Conservation (phyloP, 2,329 filamentous ascomycete genomes). For the Phoma sp. region DNA sequence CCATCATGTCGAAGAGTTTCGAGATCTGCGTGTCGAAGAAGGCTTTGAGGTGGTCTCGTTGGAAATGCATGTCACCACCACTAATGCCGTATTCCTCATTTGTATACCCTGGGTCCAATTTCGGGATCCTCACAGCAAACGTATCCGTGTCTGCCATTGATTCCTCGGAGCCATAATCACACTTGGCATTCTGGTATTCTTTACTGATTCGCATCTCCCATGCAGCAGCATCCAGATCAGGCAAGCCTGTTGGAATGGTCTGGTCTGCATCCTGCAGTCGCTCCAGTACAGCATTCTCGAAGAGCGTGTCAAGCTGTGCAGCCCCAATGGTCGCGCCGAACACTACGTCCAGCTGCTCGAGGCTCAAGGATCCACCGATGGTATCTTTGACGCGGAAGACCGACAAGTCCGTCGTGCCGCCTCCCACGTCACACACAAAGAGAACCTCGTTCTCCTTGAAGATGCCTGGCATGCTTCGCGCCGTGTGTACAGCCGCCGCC, state of each 20-base stretch:
- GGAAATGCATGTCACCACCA: conserved; percentile 45
- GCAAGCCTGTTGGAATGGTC: conserved; percentile 20
- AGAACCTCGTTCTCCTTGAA: conserved; percentile 49
- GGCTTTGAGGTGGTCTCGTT: conserved; percentile 38
- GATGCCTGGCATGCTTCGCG: conserved; percentile 21
- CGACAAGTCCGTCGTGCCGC: conserved; percentile 55
- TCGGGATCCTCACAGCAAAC: too few relatives aligned
- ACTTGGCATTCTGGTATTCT: conserved; percentile 51
- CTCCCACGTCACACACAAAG: conserved; percentile 59
- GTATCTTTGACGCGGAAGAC: conserved; percentile 44
- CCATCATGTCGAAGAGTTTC: conserved; percentile 45
- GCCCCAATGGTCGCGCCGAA: conserved; percentile 48
- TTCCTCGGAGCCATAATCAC: conserved; percentile 42
- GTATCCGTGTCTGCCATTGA: too few relatives aligned
- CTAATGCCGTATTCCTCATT: conserved; percentile 35
- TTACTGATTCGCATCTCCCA: conserved; percentile 52
- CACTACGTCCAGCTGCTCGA: conserved; percentile 46
- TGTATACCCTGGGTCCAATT: too few relatives aligned
- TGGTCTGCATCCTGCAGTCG: conserved; percentile 33
- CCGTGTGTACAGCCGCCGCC: conserved; percentile 59
- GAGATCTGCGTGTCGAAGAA: conserved; percentile 48
- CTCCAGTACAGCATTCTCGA: conserved; percentile 29
- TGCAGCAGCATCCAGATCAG: conserved; percentile 42
- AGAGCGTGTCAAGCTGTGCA: conserved; percentile 32
- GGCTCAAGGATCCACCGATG: conserved; percentile 20